Evolutionary conservation across 2,329 filamentous ascomycete species (phyloP), one percentile per base, ranked within the genome.

Genomic region (Parascedosporium putredinis): DNA sequence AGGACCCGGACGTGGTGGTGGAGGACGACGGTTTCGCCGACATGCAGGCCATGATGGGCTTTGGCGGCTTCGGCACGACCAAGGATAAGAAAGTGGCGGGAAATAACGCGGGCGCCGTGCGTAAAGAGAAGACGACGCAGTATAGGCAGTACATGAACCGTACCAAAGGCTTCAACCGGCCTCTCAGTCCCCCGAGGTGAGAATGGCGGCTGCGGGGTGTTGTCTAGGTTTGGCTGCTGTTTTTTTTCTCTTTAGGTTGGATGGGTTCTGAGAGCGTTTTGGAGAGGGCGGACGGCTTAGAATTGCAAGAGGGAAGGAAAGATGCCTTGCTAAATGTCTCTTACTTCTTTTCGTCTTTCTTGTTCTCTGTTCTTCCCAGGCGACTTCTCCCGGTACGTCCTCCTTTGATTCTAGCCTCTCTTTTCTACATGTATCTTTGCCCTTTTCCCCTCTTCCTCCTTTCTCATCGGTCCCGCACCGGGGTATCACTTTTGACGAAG

Each of bases 91-190:
- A 96, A 62, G 83, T 98, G 1, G 76, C 79, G 0, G 93, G 93
- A 2, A 98, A 98, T 62, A 81, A 89, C 61, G 80, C 84, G 38
- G 90, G 86, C 50, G 88, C 74, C 0, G 81, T 96, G 48, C 74
- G 84, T 57, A 96, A 93, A 74, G 88, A 93, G 69, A 96, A 95
- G 80, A 90, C 88, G 79, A 86, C 84, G 12, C 80, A 94, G 72
- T 97, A 96, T 62, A 78, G 93, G 58, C 93, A 98, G 76, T 98
- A 98, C 67, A 98, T 98, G 81, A 93, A 93, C 62, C 78, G 86
- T 51, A 73, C 81, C 47, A 86, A 86, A 50, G 86, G 86, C 5
- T 93, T 93, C 71, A 93, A 91, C 63, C 69, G 86, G 58, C 86
- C 86, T 43, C 68, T 90, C 48, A 86, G 83, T 64, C 81, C 80